phyloP scores from a whole-genome alignment of 257 asterid species.

The Plectranthus barbatus region DNA sequence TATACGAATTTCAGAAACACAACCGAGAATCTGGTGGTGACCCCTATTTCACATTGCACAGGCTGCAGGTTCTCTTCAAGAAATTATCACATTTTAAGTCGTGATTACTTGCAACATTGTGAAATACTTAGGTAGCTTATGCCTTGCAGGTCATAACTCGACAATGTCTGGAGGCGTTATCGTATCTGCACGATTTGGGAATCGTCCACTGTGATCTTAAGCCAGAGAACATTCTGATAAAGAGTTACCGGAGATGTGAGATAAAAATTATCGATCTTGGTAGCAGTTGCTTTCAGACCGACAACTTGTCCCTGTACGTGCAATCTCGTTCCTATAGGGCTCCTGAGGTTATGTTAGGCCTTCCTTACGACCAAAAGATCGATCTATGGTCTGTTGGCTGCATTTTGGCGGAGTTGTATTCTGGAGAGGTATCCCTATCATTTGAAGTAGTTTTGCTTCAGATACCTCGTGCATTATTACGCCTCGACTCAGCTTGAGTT shows the following conservation, averaged over 20 bases:
- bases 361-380: slow-evolving; percentile 76
- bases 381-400: slow-evolving; percentile 98
- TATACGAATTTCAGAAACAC: slow-evolving; percentile 86
- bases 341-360: slow-evolving; percentile 94
- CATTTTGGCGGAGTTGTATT: slow-evolving; percentile 71
- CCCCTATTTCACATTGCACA: slow-evolving; percentile 64
- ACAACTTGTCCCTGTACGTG: slow-evolving; percentile 64
- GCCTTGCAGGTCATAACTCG: slow-evolving; percentile 56
- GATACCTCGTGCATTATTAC: background rate
- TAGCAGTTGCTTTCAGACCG: slow-evolving; percentile 88
- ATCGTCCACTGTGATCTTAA: slow-evolving; percentile 92
- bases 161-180: slow-evolving; percentile 82
- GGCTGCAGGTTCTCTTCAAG: slow-evolving; percentile 59
- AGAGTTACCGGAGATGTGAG: slow-evolving; percentile 79
- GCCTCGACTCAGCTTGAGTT: background rate
- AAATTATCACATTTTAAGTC: too few relatives aligned
- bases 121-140: slow-evolving; percentile 13
- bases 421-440: slow-evolving; percentile 60
- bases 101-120: too few relatives aligned
- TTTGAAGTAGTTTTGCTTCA: background rate
- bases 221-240: slow-evolving; percentile 91
- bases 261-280: slow-evolving; percentile 93
- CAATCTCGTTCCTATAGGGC: slow-evolving; percentile 98
- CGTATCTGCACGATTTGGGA: slow-evolving; percentile 72
- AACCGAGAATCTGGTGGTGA: slow-evolving; percentile 78